Percentiles rank a stretch among this genome's conserved stretches.
Evolutionary conservation across 257 asterid species (phyloP).

Genomic region (Solanum habrochaites): DNA sequence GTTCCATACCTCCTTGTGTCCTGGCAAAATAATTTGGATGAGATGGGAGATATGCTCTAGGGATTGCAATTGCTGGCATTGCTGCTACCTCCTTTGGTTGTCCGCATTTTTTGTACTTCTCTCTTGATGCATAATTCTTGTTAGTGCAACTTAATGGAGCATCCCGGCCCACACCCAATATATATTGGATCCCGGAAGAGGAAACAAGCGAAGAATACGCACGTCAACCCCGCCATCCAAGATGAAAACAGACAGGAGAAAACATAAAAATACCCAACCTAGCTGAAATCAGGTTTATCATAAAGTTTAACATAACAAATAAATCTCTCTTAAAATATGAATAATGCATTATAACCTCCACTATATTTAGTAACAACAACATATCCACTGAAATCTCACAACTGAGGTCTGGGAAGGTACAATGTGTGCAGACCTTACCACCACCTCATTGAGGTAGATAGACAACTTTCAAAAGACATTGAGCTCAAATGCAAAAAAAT

Average conservation of each 20-base stretch:
- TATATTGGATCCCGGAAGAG: conserved; percentile 71
- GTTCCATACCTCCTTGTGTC: conserved; percentile 58
- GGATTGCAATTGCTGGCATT: conserved; percentile 84
- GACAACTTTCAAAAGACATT: not conserved
- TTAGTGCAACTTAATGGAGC: conserved; percentile 94
- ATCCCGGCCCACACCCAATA: conserved; percentile 66
- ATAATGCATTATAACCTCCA: not conserved
- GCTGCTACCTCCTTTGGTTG: conserved; percentile 92
- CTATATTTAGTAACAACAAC: not conserved
- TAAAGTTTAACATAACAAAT: not conserved
- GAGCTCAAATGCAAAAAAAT: not conserved
- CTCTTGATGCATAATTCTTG: conserved; percentile 98
- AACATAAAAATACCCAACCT: conserved; percentile 48
- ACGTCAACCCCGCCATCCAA: conserved; percentile 74
- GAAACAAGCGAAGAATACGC: conserved; percentile 57
- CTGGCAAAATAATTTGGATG: conserved; percentile 81
- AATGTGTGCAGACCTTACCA: not conserved
- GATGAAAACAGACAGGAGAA: conserved; percentile 38
- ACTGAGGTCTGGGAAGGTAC: not conserved
- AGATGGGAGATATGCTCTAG: conserved; percentile 72
- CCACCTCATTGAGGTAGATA: not conserved
- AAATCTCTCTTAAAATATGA: not conserved
- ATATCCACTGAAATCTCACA: not conserved
- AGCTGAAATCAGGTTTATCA: conserved; percentile 26
- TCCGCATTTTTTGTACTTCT: conserved; percentile 95